These are phyloP conservation scores for Xylaria castorea DNA, from an alignment of 495 filamentous ascomycete species.

Conservation along the genomic window DNA sequence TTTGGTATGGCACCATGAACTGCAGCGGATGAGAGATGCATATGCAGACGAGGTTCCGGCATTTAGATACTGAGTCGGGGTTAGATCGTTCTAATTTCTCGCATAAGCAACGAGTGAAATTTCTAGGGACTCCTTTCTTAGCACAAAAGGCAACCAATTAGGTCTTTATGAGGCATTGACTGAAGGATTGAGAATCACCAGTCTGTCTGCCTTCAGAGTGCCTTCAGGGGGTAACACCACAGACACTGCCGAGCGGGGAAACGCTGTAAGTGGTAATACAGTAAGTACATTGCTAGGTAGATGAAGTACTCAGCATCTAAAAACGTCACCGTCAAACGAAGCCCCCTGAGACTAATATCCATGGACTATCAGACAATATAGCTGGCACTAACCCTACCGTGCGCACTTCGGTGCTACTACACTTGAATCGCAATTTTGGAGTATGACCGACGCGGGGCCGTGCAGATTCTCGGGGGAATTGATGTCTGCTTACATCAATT, in stretches of 20 bases:
- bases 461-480: constrained; percentile 1
- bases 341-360: constrained; percentile 17
- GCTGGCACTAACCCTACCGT: constrained; percentile 6
- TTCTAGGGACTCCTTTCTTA: neutral
- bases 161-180: neutral
- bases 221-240: constrained; percentile 1
- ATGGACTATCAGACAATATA: constrained; percentile 14
- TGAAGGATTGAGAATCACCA: neutral
- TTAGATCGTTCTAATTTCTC: constrained; percentile 18
- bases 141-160: constrained; percentile 11
- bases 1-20: constrained; percentile 9
- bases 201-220: constrained; percentile 10
- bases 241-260: constrained; percentile 10
- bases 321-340: neutral
- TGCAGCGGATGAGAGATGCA: constrained; percentile 17
- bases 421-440: neutral
- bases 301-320: neutral
- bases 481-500: constrained; percentile 12
- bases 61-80: constrained; percentile 8
- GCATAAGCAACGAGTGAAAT: neutral
- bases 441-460: constrained; percentile 11
- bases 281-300: neutral
- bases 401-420: constrained; percentile 4
- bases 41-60: constrained; percentile 23
- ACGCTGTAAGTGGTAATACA: neutral